These are phyloP conservation scores for Entrophospora sp. DNA, from an alignment of 192 early-diverging fungal species.

Conservation along the genomic window DNA sequence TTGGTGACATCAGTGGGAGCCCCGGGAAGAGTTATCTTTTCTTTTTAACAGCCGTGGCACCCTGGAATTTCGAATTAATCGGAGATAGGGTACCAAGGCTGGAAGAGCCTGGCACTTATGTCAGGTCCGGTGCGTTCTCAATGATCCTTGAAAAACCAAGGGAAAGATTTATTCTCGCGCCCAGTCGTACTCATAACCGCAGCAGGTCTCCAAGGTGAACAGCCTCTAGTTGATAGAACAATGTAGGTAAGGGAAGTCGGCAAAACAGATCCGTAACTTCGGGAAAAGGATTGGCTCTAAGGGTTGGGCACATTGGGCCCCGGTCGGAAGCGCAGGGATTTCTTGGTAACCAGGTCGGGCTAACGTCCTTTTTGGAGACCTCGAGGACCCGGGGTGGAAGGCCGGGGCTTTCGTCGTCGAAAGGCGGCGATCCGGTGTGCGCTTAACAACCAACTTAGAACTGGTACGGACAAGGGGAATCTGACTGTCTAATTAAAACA, in stretches of 20 bases:
- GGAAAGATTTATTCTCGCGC: too few species aligned
- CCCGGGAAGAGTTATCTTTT: too few species aligned
- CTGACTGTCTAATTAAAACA: constrained; percentile 82
- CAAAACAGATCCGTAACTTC: background rate
- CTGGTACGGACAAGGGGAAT: constrained; percentile 76
- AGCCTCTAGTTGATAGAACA: constrained; percentile 79
- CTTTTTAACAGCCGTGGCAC: constrained; percentile 51
- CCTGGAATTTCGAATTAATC: constrained; percentile 54
- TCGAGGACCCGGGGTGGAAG: constrained; percentile 24
- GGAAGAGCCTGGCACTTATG: constrained; percentile 48
- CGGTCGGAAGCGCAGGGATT: too few species aligned
- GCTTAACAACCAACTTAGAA: constrained; percentile 67
- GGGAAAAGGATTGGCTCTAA: background rate
- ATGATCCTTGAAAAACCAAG: too few species aligned
- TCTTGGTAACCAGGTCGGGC: constrained; percentile 20
- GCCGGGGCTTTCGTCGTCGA: constrained; percentile 24
- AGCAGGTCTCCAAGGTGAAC: constrained; percentile 73
- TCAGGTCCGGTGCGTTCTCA: too few species aligned
- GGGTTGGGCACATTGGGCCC: background rate
- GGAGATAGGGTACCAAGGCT: constrained; percentile 47
- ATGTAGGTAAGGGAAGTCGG: constrained; percentile 68
- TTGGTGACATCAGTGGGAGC: too few species aligned
- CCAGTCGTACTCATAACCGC: too few species aligned
- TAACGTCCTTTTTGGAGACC: background rate
- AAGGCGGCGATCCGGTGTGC: constrained; percentile 34